Conservation (phyloP, 164 flowering plant species). For the Macadamia integrifolia region DNA sequence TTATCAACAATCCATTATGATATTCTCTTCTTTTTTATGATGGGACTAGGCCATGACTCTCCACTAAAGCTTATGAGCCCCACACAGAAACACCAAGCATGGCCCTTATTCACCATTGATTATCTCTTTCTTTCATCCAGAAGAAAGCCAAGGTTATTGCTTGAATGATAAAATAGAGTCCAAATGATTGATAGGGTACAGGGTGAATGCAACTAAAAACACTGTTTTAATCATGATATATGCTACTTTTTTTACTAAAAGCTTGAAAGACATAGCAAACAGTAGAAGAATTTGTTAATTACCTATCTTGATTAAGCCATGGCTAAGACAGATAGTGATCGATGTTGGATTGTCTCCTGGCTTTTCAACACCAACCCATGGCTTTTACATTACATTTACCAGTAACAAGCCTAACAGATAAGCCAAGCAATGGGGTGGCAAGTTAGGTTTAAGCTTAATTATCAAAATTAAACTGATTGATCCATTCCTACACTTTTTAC, state of each 20-base stretch:
- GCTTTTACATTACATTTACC: too few relatives aligned
- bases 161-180: neutral
- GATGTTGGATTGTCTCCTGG: too few relatives aligned
- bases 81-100: constrained; percentile 3
- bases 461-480: too few relatives aligned
- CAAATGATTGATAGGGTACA: neutral
- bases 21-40: constrained; percentile 15
- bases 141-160: neutral
- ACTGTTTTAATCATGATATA: neutral
- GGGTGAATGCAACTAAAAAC: neutral
- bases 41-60: constrained; percentile 18
- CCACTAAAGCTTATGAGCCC: constrained; percentile 24
- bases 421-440: too few relatives aligned
- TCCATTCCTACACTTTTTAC: too few relatives aligned
- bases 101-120: neutral
- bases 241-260: neutral
- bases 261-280: neutral
- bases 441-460: too few relatives aligned
- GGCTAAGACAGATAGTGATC: neutral
- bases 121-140: neutral
- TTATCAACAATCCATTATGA: constrained; percentile 6
- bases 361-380: too few relatives aligned
- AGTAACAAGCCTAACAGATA: too few relatives aligned
- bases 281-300: too few relatives aligned
- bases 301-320: neutral